These are phyloP conservation scores for Coelastrella sp. DNA, from an alignment of 139 green algal species.

Conservation along the genomic window DNA sequence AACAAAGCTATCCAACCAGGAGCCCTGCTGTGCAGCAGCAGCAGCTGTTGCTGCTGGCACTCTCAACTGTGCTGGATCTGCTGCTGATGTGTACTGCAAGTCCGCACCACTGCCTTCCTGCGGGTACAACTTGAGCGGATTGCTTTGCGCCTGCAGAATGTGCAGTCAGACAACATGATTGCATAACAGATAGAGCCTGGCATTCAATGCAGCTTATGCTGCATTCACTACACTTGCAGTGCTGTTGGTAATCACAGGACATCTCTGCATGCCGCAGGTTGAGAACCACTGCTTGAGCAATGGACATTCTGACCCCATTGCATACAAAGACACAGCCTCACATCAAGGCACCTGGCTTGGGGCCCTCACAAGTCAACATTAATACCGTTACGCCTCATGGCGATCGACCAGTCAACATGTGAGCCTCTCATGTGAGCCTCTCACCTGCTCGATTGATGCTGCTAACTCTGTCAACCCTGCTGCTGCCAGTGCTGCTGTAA, in stretches of 20 bases:
- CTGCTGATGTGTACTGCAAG: neutral
- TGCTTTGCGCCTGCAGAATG: too few species aligned
- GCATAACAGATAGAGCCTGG: too few species aligned
- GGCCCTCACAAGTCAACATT: too few species aligned
- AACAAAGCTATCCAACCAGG: constrained; percentile 31
- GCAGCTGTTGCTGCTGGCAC: neutral
- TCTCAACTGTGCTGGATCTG: neutral
- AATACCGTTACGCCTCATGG: too few species aligned
- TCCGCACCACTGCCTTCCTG: neutral
- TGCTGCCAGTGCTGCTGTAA: neutral
- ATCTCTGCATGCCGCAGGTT: too few species aligned
- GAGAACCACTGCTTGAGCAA: too few species aligned
- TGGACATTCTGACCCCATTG: too few species aligned
- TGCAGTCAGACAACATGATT: too few species aligned
- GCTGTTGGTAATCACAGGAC: too few species aligned
- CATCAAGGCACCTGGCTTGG: too few species aligned
- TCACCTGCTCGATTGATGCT: neutral
- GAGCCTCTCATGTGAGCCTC: neutral
- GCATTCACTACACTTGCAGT: neutral
- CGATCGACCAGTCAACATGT: neutral
- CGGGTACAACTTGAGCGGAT: too few species aligned
- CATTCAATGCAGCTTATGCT: neutral
- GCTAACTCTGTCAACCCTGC: neutral
- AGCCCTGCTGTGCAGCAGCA: neutral
- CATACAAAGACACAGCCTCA: too few species aligned